Conservation (phyloP, 202 grass and related monocot species). For the Dendrocalamus latiflorus region DNA sequence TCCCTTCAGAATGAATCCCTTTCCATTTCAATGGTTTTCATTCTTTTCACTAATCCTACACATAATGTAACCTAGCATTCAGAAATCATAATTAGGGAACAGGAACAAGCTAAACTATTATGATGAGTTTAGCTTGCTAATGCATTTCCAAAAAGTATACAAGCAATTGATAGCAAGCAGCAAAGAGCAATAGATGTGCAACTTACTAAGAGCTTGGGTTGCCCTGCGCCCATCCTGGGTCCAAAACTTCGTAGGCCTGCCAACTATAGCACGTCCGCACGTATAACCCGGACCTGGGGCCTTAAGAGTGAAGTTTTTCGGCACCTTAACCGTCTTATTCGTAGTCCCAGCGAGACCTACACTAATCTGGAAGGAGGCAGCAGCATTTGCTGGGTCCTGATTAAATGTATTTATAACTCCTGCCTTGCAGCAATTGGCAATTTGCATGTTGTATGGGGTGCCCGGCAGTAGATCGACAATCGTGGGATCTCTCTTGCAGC, state of each 20-base stretch:
- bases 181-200: neutral
- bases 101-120: slow-evolving; percentile 6
- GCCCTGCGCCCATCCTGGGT: slow-evolving; percentile 69
- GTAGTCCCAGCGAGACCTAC: slow-evolving; percentile 76
- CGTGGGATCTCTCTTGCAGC: slow-evolving; percentile 65
- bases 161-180: slow-evolving; percentile 8
- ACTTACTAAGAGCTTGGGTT: slow-evolving; percentile 91
- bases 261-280: slow-evolving; percentile 66
- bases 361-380: slow-evolving; percentile 80
- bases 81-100: neutral
- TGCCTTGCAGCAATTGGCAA: slow-evolving; percentile 92
- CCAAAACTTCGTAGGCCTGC: slow-evolving; percentile 53
- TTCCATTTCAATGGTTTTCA: neutral
- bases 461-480: slow-evolving; percentile 79
- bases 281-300: slow-evolving; percentile 91
- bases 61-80: slow-evolving; percentile 11
- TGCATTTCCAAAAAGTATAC: slow-evolving; percentile 15
- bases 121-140: neutral
- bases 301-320: slow-evolving; percentile 84
- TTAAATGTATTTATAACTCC: slow-evolving; percentile 77
- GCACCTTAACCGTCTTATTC: slow-evolving; percentile 80
- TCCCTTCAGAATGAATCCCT: slow-evolving; percentile 5
- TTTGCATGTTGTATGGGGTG: slow-evolving; percentile 85
- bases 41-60: slow-evolving; percentile 10
- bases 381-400: slow-evolving; percentile 72